Evolutionary conservation across 2,329 filamentous ascomycete genomes (phyloP).

Genomic region (Aspergillus fumigatiaffinis): DNA sequence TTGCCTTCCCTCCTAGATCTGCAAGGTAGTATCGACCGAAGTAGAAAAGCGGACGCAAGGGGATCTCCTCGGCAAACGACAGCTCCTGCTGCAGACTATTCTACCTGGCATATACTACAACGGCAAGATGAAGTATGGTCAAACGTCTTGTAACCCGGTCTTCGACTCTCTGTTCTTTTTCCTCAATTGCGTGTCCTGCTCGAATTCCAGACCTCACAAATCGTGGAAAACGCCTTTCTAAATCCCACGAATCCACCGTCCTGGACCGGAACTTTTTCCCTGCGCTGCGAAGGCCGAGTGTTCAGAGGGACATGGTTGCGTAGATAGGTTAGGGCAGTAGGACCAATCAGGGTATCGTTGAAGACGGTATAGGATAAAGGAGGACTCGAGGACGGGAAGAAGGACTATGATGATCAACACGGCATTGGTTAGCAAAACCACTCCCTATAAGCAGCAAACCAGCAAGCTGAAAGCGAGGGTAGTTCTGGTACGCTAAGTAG

Average conservation of each 20-base stretch:
- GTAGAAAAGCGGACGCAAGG: neutral
- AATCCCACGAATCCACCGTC: conserved; percentile 21
- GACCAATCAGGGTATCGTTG: conserved; percentile 7
- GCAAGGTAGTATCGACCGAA: neutral
- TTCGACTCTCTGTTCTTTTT: neutral
- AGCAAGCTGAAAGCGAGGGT: conserved; percentile 9
- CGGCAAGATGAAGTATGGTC: conserved; percentile 1
- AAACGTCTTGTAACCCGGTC: conserved; percentile 4
- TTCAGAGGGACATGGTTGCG: conserved; percentile 30
- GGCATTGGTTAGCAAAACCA: conserved; percentile 2
- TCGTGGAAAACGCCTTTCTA: conserved; percentile 8
- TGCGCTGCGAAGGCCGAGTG: conserved; percentile 8
- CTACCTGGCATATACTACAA: neutral
- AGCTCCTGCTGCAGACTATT: neutral
- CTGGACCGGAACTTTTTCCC: conserved; percentile 15
- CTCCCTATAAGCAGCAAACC: conserved; percentile 3
- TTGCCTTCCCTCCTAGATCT: neutral
- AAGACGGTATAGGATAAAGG: conserved; percentile 7
- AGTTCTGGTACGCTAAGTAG: conserved; percentile 17
- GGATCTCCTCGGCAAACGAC: neutral
- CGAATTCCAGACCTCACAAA: conserved; percentile 6
- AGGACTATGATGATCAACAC: conserved; percentile 8
- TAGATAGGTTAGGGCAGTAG: conserved; percentile 3
- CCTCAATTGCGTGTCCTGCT: conserved; percentile 5
- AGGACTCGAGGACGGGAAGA: conserved; percentile 9